These are phyloP conservation scores for Phytophthora capsici DNA, from an alignment of 352 stramenopile genomes.

Conservation along the genomic window DNA sequence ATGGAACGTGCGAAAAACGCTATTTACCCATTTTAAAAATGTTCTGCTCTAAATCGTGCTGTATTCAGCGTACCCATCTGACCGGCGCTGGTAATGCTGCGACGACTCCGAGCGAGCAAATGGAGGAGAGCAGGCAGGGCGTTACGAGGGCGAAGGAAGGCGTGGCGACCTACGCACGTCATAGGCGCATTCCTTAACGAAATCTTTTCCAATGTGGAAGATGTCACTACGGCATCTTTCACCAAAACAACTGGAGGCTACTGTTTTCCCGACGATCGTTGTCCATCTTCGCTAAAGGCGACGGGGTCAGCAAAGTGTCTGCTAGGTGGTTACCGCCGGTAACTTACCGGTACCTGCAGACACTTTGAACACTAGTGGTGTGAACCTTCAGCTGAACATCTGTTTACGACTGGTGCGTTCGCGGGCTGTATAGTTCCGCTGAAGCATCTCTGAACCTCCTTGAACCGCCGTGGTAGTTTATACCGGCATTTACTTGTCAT, in stretches of 20 bases:
- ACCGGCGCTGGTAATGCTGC: not conserved
- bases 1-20: too few relatives aligned
- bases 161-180: not conserved
- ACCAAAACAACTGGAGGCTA: constrained; percentile 31
- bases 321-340: not conserved
- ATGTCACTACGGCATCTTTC: constrained; percentile 1
- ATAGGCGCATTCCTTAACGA: constrained; percentile 1
- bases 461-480: too few relatives aligned
- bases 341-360: constrained; percentile 3
- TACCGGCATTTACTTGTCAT: too few relatives aligned
- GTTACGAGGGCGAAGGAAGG: not conserved
- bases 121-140: not conserved
- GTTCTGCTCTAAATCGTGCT: too few relatives aligned
- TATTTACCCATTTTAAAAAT: too few relatives aligned
- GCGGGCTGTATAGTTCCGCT: too few relatives aligned
- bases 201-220: too few relatives aligned
- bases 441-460: too few relatives aligned
- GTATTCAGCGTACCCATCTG: constrained; percentile 18
- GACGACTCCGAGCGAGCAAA: not conserved
- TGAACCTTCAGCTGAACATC: too few relatives aligned
- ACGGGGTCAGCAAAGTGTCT: constrained; percentile 22
- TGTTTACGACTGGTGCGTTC: too few relatives aligned
- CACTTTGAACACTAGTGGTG: not conserved
- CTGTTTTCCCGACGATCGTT: constrained; percentile 11
- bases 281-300: constrained; percentile 27